A percentile compares a stretch with the other conserved stretches of the same genome.
Conservation (phyloP, 768 basidiomycete genomes). For the Tylopilus plumbeoviolaceoides region DNA sequence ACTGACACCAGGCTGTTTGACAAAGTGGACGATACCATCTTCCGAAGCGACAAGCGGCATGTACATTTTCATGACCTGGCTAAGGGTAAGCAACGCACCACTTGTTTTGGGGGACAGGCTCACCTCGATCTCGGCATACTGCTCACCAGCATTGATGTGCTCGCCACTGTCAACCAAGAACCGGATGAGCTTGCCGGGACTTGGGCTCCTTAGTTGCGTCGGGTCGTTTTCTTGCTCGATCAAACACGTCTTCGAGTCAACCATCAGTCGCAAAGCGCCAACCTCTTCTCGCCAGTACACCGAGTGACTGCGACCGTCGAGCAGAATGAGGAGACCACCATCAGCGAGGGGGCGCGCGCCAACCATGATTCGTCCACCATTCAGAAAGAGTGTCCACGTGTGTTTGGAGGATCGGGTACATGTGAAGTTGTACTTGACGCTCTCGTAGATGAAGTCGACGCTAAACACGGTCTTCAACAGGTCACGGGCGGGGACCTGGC, state of each 20-base stretch:
- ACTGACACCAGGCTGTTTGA: constrained; percentile 97
- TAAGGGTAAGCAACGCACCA: constrained; percentile 1
- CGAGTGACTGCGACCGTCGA: constrained; percentile 95
- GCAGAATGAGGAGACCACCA: constrained; percentile 86
- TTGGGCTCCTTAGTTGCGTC: constrained; percentile 92
- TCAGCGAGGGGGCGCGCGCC: constrained; percentile 92
- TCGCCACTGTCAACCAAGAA: constrained; percentile 97
- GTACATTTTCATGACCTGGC: constrained; percentile 98
- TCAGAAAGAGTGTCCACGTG: constrained; percentile 92
- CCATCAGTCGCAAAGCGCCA: constrained; percentile 85
- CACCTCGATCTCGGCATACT: constrained; percentile 98
- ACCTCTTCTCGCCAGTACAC: constrained; percentile 99
- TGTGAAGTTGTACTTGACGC: constrained; percentile 92
- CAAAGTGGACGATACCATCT: constrained; percentile 90
- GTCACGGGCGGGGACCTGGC: constrained; percentile 93
- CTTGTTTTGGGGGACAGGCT: constrained; percentile 15
- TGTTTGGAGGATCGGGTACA: constrained; percentile 86
- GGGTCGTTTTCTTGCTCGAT: constrained; percentile 99
- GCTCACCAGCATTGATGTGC: constrained; percentile 93
- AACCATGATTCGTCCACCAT: constrained; percentile 89
- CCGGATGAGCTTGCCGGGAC: constrained; percentile 93
- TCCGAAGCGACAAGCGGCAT: constrained; percentile 96
- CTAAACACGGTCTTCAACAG: constrained; percentile 95
- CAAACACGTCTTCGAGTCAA: constrained; percentile 96
- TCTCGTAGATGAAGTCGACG: constrained; percentile 97